Conservation (phyloP, 2,329 filamentous ascomycete species). For the Apiospora pterosperma region DNA sequence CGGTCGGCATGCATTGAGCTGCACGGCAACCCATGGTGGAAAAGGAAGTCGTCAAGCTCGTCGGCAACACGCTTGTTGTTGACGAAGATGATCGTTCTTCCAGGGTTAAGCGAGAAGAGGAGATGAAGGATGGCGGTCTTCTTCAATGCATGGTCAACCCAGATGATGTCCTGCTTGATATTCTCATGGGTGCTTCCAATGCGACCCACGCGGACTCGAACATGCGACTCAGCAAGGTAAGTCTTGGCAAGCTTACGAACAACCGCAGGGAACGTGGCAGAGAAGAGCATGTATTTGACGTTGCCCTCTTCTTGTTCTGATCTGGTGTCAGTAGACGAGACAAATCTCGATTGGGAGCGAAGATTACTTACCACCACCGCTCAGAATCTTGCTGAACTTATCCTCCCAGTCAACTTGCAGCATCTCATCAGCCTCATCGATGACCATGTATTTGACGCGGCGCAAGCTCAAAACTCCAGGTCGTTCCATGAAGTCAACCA, state of each 20-base stretch:
- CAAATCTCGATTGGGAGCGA: neutral
- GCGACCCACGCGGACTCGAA: constrained; percentile 83
- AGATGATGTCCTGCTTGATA: constrained; percentile 75
- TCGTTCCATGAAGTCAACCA: constrained; percentile 78
- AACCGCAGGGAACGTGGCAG: constrained; percentile 84
- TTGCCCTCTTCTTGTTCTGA: constrained; percentile 72
- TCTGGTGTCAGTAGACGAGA: constrained; percentile 10
- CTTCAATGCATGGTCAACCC: constrained; percentile 64
- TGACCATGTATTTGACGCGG: constrained; percentile 75
- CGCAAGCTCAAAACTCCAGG: constrained; percentile 65
- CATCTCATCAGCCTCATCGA: constrained; percentile 96
- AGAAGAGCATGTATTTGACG: constrained; percentile 78
- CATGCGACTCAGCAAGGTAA: constrained; percentile 69
- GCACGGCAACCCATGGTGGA: constrained; percentile 72
- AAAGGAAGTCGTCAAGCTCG: constrained; percentile 82
- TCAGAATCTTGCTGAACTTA: constrained; percentile 72
- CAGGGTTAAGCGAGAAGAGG: constrained; percentile 65
- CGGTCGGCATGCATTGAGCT: constrained; percentile 88
- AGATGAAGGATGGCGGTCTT: constrained; percentile 68
- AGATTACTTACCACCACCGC: constrained; percentile 67
- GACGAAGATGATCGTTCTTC: constrained; percentile 85
- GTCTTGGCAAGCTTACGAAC: constrained; percentile 74
- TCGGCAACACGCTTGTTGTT: constrained; percentile 79
- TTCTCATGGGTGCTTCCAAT: constrained; percentile 79
- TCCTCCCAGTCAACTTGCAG: constrained; percentile 75